Conservation (phyloP, 345 rosid species). For the Eutrema heterophyllum region DNA sequence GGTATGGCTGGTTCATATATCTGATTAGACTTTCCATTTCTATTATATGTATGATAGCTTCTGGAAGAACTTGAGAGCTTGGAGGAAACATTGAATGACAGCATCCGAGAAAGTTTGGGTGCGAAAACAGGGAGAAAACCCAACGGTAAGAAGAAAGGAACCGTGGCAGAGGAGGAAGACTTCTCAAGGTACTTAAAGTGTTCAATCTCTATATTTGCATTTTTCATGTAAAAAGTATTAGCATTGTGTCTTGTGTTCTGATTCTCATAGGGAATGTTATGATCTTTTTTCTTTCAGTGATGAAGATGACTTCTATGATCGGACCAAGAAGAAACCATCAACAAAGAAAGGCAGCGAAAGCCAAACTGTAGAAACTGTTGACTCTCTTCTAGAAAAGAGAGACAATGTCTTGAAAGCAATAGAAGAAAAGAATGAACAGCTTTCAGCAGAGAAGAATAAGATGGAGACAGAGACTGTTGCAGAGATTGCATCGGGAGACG, state of each 20-base stretch:
- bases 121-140: constrained; percentile 59
- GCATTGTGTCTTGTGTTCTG: not conserved
- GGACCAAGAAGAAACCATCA: constrained; percentile 68
- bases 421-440: constrained; percentile 47
- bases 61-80: constrained; percentile 93
- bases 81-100: constrained; percentile 93
- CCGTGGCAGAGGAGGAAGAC: constrained; percentile 59
- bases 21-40: not conserved
- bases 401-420: constrained; percentile 62
- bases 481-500: constrained; percentile 63
- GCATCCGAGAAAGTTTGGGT: constrained; percentile 90
- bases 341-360: constrained; percentile 48
- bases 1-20: not conserved
- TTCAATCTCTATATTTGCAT: not conserved
- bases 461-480: constrained; percentile 43
- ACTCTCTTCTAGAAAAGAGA: constrained; percentile 85
- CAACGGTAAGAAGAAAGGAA: constrained; percentile 50
- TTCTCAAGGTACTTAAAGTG: constrained; percentile 49
- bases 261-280: not conserved
- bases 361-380: constrained; percentile 79
- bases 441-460: constrained; percentile 61
- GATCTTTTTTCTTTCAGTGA: constrained; percentile 40
- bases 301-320: constrained; percentile 97
- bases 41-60: constrained; percentile 40
- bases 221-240: constrained; percentile 1